Evolutionary conservation across 768 basidiomycete genomes (phyloP).

Genomic region (Tricholoma saponaceum): DNA sequence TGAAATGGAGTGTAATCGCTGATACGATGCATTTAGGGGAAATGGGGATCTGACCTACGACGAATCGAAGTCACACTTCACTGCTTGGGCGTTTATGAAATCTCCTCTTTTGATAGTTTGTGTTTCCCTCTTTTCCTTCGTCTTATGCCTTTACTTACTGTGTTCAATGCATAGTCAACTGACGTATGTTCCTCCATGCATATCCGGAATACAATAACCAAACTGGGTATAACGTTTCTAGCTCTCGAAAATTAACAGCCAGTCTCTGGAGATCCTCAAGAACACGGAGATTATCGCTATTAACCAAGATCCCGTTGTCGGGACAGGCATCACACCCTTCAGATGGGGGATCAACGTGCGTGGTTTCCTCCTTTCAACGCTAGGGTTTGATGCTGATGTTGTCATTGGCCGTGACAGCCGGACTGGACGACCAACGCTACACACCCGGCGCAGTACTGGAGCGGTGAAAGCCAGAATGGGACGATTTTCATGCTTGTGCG

Average conservation of each 20-base stretch:
- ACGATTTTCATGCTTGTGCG: slow-evolving; percentile 62
- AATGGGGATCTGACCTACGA: slow-evolving; percentile 60
- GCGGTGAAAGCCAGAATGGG: slow-evolving; percentile 54
- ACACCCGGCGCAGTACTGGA: slow-evolving; percentile 64
- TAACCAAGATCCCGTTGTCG: slow-evolving; percentile 62
- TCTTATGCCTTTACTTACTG: not conserved
- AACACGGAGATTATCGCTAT: slow-evolving; percentile 66
- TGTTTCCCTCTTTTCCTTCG: not conserved
- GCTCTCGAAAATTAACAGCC: slow-evolving; percentile 44
- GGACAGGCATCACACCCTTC: slow-evolving; percentile 62
- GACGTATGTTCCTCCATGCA: slow-evolving; percentile 3
- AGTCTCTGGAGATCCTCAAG: slow-evolving; percentile 51
- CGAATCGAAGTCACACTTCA: slow-evolving; percentile 67
- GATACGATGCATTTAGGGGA: slow-evolving; percentile 34
- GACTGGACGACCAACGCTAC: slow-evolving; percentile 37
- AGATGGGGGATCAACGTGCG: slow-evolving; percentile 63
- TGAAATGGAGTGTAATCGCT: not conserved
- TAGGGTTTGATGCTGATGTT: not conserved
- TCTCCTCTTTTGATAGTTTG: slow-evolving; percentile 44
- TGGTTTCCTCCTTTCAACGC: not conserved
- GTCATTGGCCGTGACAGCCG: slow-evolving; percentile 24
- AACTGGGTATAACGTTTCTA: not conserved
- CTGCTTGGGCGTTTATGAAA: slow-evolving; percentile 70
- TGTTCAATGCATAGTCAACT: slow-evolving; percentile 3
- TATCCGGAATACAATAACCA: not conserved